Percentiles rank a stretch among this genome's conserved stretches.
These are phyloP conservation scores for Skeletonema tropicum DNA, from an alignment of 108 stramenopile species.

Conservation along the genomic window DNA sequence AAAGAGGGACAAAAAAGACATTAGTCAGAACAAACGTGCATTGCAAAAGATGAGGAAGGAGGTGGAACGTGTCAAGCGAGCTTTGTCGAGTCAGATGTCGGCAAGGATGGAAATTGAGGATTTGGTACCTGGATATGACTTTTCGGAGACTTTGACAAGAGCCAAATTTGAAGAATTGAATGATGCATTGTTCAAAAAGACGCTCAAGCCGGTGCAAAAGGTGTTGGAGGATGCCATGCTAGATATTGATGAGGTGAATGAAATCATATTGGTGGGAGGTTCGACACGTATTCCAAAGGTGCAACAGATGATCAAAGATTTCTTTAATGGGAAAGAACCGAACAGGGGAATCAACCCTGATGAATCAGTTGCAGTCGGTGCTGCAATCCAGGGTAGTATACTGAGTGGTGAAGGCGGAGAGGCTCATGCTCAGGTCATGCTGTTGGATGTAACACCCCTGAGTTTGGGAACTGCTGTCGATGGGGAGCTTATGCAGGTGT, in stretches of 20 bases:
- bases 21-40: slow-evolving; percentile 76
- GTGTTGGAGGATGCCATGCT: slow-evolving; percentile 94
- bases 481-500: slow-evolving; percentile 89
- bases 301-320: slow-evolving; percentile 91
- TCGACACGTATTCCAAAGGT: slow-evolving; percentile 98
- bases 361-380: slow-evolving; percentile 97
- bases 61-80: slow-evolving; percentile 91
- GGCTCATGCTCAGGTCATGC: slow-evolving; percentile 79
- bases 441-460: slow-evolving; percentile 94
- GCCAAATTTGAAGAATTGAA: slow-evolving; percentile 98
- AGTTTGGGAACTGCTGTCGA: slow-evolving; percentile 93
- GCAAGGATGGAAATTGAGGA: slow-evolving; percentile 91
- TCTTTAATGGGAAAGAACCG: slow-evolving; percentile 95
- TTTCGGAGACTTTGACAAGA: slow-evolving; percentile 90
- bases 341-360: slow-evolving; percentile 95
- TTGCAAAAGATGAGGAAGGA: slow-evolving; percentile 88
- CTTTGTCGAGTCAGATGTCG: slow-evolving; percentile 77
- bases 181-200: slow-evolving; percentile 96
- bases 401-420: slow-evolving; percentile 86
- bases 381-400: slow-evolving; percentile 96
- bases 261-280: slow-evolving; percentile 97
- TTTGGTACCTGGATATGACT: slow-evolving; percentile 81
- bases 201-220: slow-evolving; percentile 86
- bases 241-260: slow-evolving; percentile 89
- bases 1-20: slow-evolving; percentile 59